phyloP scores from a whole-genome alignment of 805 yeast genomes.

The Hanseniaspora taiwanica region DNA sequence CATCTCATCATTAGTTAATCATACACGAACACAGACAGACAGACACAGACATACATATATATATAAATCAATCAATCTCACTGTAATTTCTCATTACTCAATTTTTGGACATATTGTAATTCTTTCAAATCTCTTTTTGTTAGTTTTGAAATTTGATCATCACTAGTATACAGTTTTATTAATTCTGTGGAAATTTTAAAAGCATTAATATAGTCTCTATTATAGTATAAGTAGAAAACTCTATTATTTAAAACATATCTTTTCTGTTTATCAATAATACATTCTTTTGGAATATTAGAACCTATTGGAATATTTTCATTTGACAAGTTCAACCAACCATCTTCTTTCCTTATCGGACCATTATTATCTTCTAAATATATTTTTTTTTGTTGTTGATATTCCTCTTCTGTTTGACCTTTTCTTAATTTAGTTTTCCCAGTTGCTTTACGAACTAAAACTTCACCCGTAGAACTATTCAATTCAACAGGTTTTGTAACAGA shows the following conservation, averaged over 20 bases:
- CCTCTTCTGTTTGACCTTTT: constrained; percentile 61
- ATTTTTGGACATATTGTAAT: too few species aligned
- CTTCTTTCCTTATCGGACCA: constrained; percentile 48
- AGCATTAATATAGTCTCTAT: constrained; percentile 40
- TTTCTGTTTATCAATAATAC: constrained; percentile 34
- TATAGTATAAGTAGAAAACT: constrained; percentile 50
- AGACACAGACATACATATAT: too few species aligned
- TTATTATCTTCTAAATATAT: constrained; percentile 30
- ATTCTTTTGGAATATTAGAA: constrained; percentile 14
- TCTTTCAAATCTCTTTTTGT: too few species aligned
- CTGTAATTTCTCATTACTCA: too few species aligned
- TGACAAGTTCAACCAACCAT: constrained; percentile 22
- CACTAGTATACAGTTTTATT: constrained; percentile 10
- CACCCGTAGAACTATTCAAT: constrained; percentile 23
- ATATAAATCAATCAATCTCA: too few species aligned
- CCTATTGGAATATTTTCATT: constrained; percentile 7
- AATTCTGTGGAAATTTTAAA: constrained; percentile 29
- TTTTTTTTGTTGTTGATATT: constrained; percentile 36
- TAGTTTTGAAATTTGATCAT: not conserved
- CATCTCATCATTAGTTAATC: not conserved
- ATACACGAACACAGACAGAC: too few species aligned
- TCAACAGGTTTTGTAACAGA: constrained; percentile 17
- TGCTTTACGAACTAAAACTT: constrained; percentile 31
- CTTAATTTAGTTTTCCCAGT: constrained; percentile 39
- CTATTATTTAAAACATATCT: constrained; percentile 43